Percentiles rank a stretch among this genome's conserved stretches.
Evolutionary conservation across 345 rosid genomes (phyloP).

Genomic region (Melastoma malabathricum): DNA sequence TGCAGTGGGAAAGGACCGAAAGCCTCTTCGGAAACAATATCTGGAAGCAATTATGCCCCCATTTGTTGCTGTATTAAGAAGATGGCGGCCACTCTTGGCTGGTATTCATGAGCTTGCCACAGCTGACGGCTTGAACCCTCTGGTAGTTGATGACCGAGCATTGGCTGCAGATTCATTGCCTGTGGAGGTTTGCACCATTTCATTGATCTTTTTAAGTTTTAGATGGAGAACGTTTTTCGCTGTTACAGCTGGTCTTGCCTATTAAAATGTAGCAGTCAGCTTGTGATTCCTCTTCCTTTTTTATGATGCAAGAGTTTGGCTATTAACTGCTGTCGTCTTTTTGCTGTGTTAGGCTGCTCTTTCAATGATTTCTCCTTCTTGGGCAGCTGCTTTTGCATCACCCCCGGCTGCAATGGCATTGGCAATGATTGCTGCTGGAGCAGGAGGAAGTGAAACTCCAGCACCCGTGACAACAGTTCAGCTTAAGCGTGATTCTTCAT

Average conservation of each 20-base stretch:
- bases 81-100: constrained; percentile 97
- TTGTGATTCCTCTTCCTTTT: not conserved
- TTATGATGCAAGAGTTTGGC: not conserved
- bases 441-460: constrained; percentile 76
- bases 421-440: constrained; percentile 99
- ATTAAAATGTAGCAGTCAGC: too few species aligned
- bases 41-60: constrained; percentile 93
- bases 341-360: constrained; percentile 61
- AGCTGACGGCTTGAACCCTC: constrained; percentile 96
- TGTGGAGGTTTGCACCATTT: constrained; percentile 48
- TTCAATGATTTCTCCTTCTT: constrained; percentile 82
- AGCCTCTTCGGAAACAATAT: constrained; percentile 81
- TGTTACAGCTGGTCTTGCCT: too few species aligned
- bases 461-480: constrained; percentile 49
- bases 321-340: constrained; percentile 1
- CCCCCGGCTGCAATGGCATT: constrained; percentile 99
- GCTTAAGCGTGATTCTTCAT: constrained; percentile 70
- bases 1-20: constrained; percentile 78
- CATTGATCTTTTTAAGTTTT: constrained; percentile 3
- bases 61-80: constrained; percentile 88
- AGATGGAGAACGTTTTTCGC: too few species aligned
- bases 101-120: constrained; percentile 97
- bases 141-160: constrained; percentile 82
- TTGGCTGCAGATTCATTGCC: constrained; percentile 91
- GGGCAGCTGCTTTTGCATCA: constrained; percentile 99